Evolutionary conservation across 148 eudicot genomes (phyloP).

Genomic region (Camellia granthamiana): DNA sequence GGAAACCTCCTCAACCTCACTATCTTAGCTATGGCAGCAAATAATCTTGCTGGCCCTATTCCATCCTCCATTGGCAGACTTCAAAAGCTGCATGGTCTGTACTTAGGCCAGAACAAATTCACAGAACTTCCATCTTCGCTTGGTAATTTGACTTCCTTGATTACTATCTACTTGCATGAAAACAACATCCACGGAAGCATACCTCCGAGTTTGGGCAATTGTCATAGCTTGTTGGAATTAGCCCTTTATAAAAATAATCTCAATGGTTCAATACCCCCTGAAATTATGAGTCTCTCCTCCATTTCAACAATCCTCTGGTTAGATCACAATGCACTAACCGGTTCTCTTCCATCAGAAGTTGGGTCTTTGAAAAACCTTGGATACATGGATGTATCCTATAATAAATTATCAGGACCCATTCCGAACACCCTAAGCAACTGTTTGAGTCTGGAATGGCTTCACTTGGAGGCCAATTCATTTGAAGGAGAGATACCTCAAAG

Average conservation of each 20-base stretch:
- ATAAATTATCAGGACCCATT: background rate
- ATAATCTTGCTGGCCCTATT: background rate
- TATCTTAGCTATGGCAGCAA: background rate
- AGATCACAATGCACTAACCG: conserved; percentile 7
- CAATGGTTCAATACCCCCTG: conserved; percentile 20
- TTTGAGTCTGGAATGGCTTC: background rate
- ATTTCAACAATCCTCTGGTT: background rate
- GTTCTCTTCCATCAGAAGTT: conserved; percentile 8
- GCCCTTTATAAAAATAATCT: background rate
- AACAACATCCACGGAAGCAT: background rate
- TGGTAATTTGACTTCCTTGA: conserved; percentile 9
- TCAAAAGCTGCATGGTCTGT: background rate
- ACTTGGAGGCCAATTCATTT: background rate
- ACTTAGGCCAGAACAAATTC: background rate
- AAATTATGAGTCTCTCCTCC: background rate
- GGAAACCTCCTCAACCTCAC: background rate
- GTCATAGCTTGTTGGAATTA: background rate
- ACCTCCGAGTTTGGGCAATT: conserved; percentile 17
- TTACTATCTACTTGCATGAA: background rate
- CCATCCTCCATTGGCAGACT: conserved; percentile 1
- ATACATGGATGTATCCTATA: background rate
- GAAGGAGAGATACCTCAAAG: conserved; percentile 1
- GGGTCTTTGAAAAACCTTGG: conserved; percentile 9
- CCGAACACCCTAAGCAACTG: background rate
- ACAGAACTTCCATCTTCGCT: conserved; percentile 7